Conservation (phyloP, 805 yeast species). For the Ogataea nonfermentans region DNA sequence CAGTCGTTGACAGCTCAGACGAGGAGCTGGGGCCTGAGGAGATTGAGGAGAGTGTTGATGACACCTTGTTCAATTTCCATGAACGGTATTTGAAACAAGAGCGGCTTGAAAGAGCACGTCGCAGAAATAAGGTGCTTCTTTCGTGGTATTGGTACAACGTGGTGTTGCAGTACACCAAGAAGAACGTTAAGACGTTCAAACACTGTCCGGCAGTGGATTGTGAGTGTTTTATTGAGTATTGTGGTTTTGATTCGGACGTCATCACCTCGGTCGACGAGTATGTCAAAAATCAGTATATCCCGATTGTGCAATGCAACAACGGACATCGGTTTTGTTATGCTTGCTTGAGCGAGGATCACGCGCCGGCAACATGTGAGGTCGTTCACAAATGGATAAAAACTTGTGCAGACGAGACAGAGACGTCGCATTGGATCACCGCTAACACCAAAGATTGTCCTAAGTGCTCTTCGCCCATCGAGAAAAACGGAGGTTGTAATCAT, state of each 20-base stretch:
- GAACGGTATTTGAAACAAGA: conserved; percentile 23
- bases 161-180: conserved; percentile 52
- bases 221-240: conserved; percentile 46
- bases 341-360: conserved; percentile 74
- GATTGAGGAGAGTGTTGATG: conserved; percentile 7
- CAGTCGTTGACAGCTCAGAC: conserved; percentile 6
- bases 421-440: conserved; percentile 80
- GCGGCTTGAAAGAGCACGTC: conserved; percentile 22
- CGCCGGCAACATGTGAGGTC: conserved; percentile 78
- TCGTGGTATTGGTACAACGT: conserved; percentile 41
- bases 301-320: conserved; percentile 66
- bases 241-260: conserved; percentile 34
- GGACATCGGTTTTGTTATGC: conserved; percentile 75
- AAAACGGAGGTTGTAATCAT: conserved; percentile 96
- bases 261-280: conserved; percentile 29
- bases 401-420: conserved; percentile 84
- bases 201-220: conserved; percentile 92
- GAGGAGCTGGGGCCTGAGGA: conserved; percentile 10
- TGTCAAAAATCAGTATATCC: conserved; percentile 38
- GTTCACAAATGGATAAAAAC: conserved; percentile 72
- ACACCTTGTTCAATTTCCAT: conserved; percentile 25
- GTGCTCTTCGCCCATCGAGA: conserved; percentile 78
- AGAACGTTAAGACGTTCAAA: conserved; percentile 45
- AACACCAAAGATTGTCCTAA: conserved; percentile 86
- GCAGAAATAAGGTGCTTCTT: conserved; percentile 28